phyloP scores from a whole-genome alignment of 257 asterid species.

The Plantago ovata region DNA sequence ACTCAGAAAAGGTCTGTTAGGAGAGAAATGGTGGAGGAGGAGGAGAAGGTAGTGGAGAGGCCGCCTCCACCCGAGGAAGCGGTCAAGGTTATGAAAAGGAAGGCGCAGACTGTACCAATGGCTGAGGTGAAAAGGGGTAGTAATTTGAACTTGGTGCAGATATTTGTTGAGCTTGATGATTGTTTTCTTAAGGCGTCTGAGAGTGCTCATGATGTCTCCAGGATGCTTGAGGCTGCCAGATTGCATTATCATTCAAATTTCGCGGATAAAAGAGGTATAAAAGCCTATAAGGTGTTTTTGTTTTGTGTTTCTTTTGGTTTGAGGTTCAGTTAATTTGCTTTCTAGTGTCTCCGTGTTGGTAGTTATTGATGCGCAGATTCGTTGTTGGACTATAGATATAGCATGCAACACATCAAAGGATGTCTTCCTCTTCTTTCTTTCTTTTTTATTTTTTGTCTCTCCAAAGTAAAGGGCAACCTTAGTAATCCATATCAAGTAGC shows the following conservation, averaged over 20 bases:
- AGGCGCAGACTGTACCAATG: slow-evolving; percentile 32
- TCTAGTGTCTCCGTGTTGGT: not conserved
- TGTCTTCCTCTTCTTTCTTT: too few relatives aligned
- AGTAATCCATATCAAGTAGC: too few relatives aligned
- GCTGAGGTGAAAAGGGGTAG: slow-evolving; percentile 44
- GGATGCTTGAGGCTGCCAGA: slow-evolving; percentile 94
- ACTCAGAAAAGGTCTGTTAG: slow-evolving; percentile 46
- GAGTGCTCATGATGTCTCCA: slow-evolving; percentile 87
- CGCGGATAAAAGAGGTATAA: slow-evolving; percentile 79
- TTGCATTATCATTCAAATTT: slow-evolving; percentile 95
- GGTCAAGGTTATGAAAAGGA: slow-evolving; percentile 53
- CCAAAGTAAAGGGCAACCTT: too few relatives aligned
- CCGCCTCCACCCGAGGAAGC: slow-evolving; percentile 48
- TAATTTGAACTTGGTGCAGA: slow-evolving; percentile 42
- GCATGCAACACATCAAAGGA: too few relatives aligned
- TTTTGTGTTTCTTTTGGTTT: not conserved
- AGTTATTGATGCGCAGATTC: too few relatives aligned
- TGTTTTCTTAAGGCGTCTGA: slow-evolving; percentile 83
- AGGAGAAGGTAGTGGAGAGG: slow-evolving; percentile 31
- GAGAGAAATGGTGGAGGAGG: slow-evolving; percentile 29
- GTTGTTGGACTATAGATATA: too few relatives aligned
- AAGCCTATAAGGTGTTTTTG: too few relatives aligned
- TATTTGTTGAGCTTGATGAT: slow-evolving; percentile 77
- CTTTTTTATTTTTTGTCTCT: too few relatives aligned
- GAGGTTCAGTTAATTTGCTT: not conserved